A percentile compares a stretch with the other conserved stretches of the same genome.
Evolutionary conservation across 75 land plant species (phyloP).

Genomic region (Ceratopteris richardii): DNA sequence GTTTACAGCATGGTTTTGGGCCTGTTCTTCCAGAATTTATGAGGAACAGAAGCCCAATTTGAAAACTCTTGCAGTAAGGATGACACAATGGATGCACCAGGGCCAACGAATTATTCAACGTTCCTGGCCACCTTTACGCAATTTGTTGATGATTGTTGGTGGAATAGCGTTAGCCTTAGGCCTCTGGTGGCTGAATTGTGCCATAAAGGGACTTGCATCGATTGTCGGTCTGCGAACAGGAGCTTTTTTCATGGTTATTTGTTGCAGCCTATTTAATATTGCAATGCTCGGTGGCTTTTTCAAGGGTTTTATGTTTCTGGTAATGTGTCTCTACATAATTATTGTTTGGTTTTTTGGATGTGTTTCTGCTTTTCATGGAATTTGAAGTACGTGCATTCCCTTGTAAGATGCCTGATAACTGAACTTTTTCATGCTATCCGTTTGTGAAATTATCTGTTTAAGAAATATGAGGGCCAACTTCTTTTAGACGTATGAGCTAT

Average conservation of each 20-base stretch:
- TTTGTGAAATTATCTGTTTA: no score
- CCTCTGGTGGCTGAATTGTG: conserved; percentile 19
- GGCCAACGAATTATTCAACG: not conserved
- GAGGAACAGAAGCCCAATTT: conserved; percentile 11
- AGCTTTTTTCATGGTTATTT: conserved; percentile 24
- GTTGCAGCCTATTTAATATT: conserved; percentile 24
- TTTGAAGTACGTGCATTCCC: not conserved
- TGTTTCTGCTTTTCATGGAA: not conserved
- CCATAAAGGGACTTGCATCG: conserved; percentile 23
- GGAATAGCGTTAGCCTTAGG: conserved; percentile 9
- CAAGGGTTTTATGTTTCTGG: conserved; percentile 15
- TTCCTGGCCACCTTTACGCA: conserved; percentile 18
- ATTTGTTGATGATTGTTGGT: conserved; percentile 5
- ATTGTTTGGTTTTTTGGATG: not conserved
- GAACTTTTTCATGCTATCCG: no score
- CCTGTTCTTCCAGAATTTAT: not conserved
- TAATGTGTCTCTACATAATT: conserved; percentile 5
- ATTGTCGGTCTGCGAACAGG: conserved; percentile 21
- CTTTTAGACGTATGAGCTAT: no score
- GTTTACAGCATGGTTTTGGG: no score
- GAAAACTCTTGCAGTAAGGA: not conserved
- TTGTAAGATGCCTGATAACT: no score
- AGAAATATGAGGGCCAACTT: no score
- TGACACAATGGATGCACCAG: not conserved
- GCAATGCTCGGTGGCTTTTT: conserved; percentile 22